These are phyloP conservation scores for Clathrus columnatus DNA, from an alignment of 768 basidiomycete genomes.

Conservation along the genomic window DNA sequence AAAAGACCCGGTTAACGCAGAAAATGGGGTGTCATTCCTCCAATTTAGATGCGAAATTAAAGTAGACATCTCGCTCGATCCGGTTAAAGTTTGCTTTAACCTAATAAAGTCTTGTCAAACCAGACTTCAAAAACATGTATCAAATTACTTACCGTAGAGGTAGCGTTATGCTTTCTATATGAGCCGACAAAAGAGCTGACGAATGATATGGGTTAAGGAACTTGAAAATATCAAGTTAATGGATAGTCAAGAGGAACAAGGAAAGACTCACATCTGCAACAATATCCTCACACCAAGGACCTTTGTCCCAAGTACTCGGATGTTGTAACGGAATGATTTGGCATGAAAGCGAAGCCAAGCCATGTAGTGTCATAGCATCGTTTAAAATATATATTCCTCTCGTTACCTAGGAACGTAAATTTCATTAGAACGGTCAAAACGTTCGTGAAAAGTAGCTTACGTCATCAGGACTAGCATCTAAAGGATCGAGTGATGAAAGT, in stretches of 20 bases:
- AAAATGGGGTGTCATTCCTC: slow-evolving; percentile 45
- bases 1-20: slow-evolving; percentile 46
- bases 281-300: slow-evolving; percentile 20
- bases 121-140: neutral
- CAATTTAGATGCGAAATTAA: slow-evolving; percentile 43
- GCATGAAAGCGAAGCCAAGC: slow-evolving; percentile 36
- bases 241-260: neutral
- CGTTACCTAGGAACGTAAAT: slow-evolving; percentile 11
- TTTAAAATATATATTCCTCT: slow-evolving; percentile 44
- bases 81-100: slow-evolving; percentile 24
- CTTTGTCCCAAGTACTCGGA: slow-evolving; percentile 34
- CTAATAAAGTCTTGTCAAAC: slow-evolving; percentile 18
- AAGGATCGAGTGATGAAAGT: slow-evolving; percentile 37
- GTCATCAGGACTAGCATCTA: slow-evolving; percentile 23
- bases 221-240: neutral
- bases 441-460: slow-evolving; percentile 28
- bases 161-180: slow-evolving; percentile 50
- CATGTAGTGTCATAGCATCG: slow-evolving; percentile 47
- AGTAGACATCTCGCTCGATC: slow-evolving; percentile 30
- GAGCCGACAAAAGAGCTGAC: slow-evolving; percentile 50
- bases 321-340: slow-evolving; percentile 37
- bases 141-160: slow-evolving; percentile 40
- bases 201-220: slow-evolving; percentile 35
- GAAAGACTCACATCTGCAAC: slow-evolving; percentile 21
- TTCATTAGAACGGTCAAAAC: no score